Percentiles rank a stretch among this genome's conserved stretches.
phyloP scores from a whole-genome alignment of 2,329 filamentous ascomycete species.

The Dothideomycetidae sp. region DNA sequence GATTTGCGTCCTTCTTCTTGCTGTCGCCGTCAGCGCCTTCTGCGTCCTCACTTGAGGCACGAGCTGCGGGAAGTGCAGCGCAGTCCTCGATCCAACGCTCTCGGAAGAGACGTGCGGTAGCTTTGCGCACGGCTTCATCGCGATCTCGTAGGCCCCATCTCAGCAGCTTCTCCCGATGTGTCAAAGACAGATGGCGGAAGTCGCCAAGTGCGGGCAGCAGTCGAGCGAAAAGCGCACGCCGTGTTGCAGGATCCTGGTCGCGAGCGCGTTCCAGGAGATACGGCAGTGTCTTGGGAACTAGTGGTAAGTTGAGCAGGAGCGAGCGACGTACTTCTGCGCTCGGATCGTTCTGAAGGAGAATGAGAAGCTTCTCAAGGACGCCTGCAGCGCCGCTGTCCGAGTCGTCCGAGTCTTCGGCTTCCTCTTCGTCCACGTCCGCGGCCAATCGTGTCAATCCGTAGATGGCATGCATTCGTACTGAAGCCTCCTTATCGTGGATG shows the following conservation, averaged over 20 bases:
- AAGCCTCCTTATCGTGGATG: slow-evolving; percentile 84
- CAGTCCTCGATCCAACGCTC: slow-evolving; percentile 98
- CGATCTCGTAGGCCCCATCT: slow-evolving; percentile 89
- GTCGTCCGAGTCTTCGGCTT: slow-evolving; percentile 35
- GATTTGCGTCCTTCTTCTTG: slow-evolving; percentile 23
- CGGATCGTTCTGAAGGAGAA: slow-evolving; percentile 84
- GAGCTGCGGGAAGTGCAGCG: slow-evolving; percentile 49
- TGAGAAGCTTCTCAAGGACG: slow-evolving; percentile 67
- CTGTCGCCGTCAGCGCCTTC: slow-evolving; percentile 44
- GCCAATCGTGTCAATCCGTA: slow-evolving; percentile 77
- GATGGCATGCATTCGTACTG: slow-evolving; percentile 83
- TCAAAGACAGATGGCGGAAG: slow-evolving; percentile 83
- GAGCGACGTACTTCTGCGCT: slow-evolving; percentile 85
- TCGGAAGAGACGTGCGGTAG: slow-evolving; percentile 75
- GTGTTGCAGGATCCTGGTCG: slow-evolving; percentile 72
- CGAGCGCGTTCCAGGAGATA: slow-evolving; percentile 81
- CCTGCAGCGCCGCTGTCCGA: slow-evolving; percentile 50
- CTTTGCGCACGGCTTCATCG: slow-evolving; percentile 87
- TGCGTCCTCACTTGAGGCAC: slow-evolving; percentile 38
- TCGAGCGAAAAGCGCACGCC: slow-evolving; percentile 73
- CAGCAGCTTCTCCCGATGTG: slow-evolving; percentile 87
- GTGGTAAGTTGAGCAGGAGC: slow-evolving; percentile 78
- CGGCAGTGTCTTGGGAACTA: slow-evolving; percentile 66
- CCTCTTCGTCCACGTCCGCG: slow-evolving; percentile 51
- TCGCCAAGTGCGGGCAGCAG: slow-evolving; percentile 81